Percentiles rank a stretch among this genome's conserved stretches.
phyloP scores from a whole-genome alignment of 202 grass and related monocot genomes.

The Miscanthus sacchariflorus region DNA sequence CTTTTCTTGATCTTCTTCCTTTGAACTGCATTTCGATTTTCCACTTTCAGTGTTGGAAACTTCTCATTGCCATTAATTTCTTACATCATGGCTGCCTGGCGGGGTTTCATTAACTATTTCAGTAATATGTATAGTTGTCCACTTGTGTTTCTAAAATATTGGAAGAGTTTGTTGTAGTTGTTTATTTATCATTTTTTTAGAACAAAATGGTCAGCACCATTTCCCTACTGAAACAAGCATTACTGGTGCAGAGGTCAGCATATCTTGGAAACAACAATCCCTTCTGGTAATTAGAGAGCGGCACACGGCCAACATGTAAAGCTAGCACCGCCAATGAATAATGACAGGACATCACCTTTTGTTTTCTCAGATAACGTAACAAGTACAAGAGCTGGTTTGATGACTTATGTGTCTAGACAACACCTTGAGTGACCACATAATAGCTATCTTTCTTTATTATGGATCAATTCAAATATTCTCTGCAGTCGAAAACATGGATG shows the following conservation, averaged over 20 bases:
- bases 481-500: background rate
- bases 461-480: constrained; percentile 14
- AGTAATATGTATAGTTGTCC: background rate
- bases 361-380: background rate
- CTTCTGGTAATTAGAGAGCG: background rate
- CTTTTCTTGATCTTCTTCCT: background rate
- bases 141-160: background rate
- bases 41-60: background rate
- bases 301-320: background rate
- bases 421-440: background rate
- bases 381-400: background rate
- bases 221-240: background rate
- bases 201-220: background rate
- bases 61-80: background rate
- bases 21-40: background rate
- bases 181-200: background rate
- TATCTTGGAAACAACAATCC: background rate
- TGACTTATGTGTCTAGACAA: background rate
- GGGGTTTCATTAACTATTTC: background rate
- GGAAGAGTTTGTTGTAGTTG: background rate
- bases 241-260: background rate
- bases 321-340: background rate
- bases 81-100: background rate
- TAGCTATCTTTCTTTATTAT: background rate
- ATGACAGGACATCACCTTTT: background rate